A percentile compares a stretch with the other conserved stretches of the same genome.
Conservation (phyloP, 805 yeast species). For the Blastobotrys peoriensis region DNA sequence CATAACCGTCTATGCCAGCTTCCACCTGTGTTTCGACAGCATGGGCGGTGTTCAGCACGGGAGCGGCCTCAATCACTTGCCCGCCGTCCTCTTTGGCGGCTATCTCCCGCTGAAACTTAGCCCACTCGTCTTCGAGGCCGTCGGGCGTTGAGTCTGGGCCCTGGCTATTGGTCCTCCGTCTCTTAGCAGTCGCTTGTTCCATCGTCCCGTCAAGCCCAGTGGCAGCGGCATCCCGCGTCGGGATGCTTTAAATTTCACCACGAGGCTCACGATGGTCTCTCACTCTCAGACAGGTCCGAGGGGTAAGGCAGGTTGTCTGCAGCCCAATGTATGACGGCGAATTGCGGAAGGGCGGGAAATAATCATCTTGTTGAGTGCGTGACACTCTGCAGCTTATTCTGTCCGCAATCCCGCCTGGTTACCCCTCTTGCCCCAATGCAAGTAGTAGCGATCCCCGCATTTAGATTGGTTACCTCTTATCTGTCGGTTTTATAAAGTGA, state of each 20-base stretch:
- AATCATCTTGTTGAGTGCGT: no score
- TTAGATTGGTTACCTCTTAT: no score
- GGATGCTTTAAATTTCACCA: neutral
- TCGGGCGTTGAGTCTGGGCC: neutral
- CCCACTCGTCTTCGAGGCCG: slow-evolving; percentile 12
- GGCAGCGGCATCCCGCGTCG: neutral
- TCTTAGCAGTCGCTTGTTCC: neutral
- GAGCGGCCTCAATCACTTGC: slow-evolving; percentile 7
- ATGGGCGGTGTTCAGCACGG: slow-evolving; percentile 11
- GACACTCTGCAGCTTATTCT: no score
- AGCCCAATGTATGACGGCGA: no score
- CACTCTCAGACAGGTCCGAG: no score
- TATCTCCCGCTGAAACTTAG: slow-evolving; percentile 8
- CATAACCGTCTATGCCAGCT: slow-evolving; percentile 13
- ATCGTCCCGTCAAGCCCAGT: neutral
- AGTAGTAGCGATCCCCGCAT: no score
- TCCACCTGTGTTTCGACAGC: slow-evolving; percentile 10
- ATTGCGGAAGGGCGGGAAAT: no score
- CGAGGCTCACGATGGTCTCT: neutral
- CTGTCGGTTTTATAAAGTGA: no score
- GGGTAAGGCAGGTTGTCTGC: no score
- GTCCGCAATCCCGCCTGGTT: no score
- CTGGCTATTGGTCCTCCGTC: neutral
- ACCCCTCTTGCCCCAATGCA: no score
- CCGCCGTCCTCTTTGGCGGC: neutral